Base-by-base conservation (phyloP, 192 early-diverging fungal genomes). In the Dimargaris cristalligena region DNA sequence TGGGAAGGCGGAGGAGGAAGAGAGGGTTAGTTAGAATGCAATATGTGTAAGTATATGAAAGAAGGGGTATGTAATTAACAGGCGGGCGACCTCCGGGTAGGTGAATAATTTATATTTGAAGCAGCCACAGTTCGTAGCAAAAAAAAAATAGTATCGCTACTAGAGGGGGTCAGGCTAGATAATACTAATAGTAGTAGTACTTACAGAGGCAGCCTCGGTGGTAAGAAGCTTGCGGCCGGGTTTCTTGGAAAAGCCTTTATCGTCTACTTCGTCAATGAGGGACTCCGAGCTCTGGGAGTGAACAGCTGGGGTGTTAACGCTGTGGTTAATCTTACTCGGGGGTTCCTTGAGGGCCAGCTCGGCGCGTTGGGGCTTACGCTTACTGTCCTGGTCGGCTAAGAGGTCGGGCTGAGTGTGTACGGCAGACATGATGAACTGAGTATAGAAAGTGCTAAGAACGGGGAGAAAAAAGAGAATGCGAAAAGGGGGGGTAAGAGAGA, bases 141-240 rank as follows among this genome's bases (percentile, higher is more conserved):
- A n/a, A n/a, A n/a, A n/a, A n/a, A n/a, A n/a, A n/a, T n/a, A n/a
- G n/a, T n/a, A n/a, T n/a, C n/a, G n/a, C n/a, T n/a, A n/a, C n/a
- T n/a, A n/a, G n/a, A n/a, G n/a, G n/a, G n/a, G n/a, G n/a, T n/a
- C n/a, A n/a, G n/a, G n/a, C n/a, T n/a, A n/a, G n/a, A n/a, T n/a
- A n/a, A n/a, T n/a, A n/a, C n/a, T n/a, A n/a, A n/a, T n/a, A n/a
- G n/a, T n/a, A n/a, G n/a, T n/a, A n/a, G n/a, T n/a, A n/a, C n/a
- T n/a, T n/a, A n/a, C n/a, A 32, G 77, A 71, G 16, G 76, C 44
- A 1, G 70, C 45, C 22, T 64, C 77, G 18, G 75, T 79, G 2
- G 70, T 75, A 33, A 84, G 71, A 13, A 78, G 78, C 62, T 81
- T 81, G 45, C 82, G 64, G 9, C 82, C 82, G 18, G 82, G 75